Percentiles rank a stretch among this genome's conserved stretches.
Evolutionary conservation across 495 filamentous ascomycete species (phyloP).

Genomic region (Xylaria longipes): DNA sequence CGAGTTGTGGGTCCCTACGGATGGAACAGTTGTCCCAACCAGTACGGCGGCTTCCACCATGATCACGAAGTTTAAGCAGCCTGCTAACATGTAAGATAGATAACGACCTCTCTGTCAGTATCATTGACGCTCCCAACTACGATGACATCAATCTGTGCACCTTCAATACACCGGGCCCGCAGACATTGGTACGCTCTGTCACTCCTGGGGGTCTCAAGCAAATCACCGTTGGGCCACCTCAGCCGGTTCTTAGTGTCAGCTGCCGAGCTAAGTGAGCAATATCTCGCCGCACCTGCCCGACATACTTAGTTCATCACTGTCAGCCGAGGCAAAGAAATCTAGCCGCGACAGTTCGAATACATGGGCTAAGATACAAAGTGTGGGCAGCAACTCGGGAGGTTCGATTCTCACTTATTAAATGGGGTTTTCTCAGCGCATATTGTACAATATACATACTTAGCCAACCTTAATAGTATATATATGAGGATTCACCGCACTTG

Average conservation of each 20-base stretch:
- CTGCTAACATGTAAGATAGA: slow-evolving; percentile 23
- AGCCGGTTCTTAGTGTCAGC: slow-evolving; percentile 38
- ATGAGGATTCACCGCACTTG: background rate
- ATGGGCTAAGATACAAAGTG: background rate
- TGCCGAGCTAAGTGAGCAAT: slow-evolving; percentile 29
- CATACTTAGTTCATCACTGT: background rate
- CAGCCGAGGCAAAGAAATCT: background rate
- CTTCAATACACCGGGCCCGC: slow-evolving; percentile 33
- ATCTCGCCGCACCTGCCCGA: background rate
- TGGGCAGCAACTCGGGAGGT: background rate
- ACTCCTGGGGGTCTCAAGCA: slow-evolving; percentile 31
- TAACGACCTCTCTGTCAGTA: slow-evolving; percentile 33
- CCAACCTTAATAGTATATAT: background rate
- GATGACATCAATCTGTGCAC: slow-evolving; percentile 33
- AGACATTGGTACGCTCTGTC: slow-evolving; percentile 33
- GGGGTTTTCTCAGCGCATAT: background rate
- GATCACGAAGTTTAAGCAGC: background rate
- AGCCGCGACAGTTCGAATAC: background rate
- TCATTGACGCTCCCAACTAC: slow-evolving; percentile 35
- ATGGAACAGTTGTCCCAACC: slow-evolving; percentile 28
- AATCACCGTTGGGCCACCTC: slow-evolving; percentile 40
- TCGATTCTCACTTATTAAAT: background rate
- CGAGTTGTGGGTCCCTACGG: slow-evolving; percentile 30
- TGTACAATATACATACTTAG: background rate
- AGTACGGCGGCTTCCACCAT: slow-evolving; percentile 20